These are phyloP conservation scores for Prunus fruticosa DNA, from an alignment of 306 rosid species.

Conservation along the genomic window DNA sequence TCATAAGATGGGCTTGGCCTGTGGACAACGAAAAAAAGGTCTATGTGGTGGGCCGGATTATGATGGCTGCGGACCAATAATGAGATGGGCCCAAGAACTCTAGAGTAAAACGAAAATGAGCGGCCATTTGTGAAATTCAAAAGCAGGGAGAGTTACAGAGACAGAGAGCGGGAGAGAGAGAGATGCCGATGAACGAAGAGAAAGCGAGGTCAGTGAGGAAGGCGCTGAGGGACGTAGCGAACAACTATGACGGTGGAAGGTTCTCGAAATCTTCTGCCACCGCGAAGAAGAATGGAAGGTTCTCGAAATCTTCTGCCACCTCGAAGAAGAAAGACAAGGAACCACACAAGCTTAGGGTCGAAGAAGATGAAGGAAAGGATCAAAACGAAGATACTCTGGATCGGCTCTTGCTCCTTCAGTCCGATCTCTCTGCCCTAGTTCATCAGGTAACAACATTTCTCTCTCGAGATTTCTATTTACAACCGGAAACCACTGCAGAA, in stretches of 20 bases:
- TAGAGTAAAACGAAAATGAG: not conserved
- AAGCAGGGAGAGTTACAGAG: not conserved
- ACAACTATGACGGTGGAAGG: slow-evolving; percentile 29
- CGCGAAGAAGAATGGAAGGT: slow-evolving; percentile 25
- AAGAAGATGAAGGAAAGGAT: slow-evolving; percentile 16
- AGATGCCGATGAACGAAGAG: slow-evolving; percentile 31
- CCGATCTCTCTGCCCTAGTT: slow-evolving; percentile 59
- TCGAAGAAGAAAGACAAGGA: slow-evolving; percentile 24
- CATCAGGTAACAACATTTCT: slow-evolving; percentile 43
- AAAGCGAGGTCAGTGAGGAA: slow-evolving; percentile 37
- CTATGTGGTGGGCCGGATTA: not conserved
- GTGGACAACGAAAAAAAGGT: not conserved
- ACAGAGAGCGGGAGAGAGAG: not conserved
- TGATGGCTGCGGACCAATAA: not conserved
- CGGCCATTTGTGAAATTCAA: slow-evolving; percentile 29
- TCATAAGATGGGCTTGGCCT: not conserved
- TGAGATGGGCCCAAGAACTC: not conserved
- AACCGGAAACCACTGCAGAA: not conserved
- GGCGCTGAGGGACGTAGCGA: slow-evolving; percentile 41
- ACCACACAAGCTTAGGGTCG: not conserved
- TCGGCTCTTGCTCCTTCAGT: slow-evolving; percentile 54
- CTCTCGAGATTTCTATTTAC: not conserved
- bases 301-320: slow-evolving; percentile 17
- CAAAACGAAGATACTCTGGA: slow-evolving; percentile 33
- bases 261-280: slow-evolving; percentile 17